Evolutionary conservation across 495 filamentous ascomycete genomes (phyloP).

Genomic region (Xylaria grammica): DNA sequence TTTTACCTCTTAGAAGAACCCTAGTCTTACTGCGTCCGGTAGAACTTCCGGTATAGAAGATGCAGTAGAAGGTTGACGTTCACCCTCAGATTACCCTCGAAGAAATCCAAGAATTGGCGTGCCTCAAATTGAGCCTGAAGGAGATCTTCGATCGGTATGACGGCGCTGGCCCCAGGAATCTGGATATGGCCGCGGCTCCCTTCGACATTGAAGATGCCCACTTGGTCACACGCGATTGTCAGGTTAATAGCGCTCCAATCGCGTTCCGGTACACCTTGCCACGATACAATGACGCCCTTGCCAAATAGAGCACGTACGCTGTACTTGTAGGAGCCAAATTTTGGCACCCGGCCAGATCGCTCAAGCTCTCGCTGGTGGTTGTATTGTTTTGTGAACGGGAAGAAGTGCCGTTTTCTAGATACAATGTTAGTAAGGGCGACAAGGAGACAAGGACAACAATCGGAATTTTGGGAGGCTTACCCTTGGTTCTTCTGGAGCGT

Average conservation of each 20-base stretch:
- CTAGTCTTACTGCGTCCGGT: slow-evolving; percentile 68
- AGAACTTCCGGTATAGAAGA: slow-evolving; percentile 98
- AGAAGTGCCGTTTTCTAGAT: slow-evolving; percentile 84
- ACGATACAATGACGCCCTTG: slow-evolving; percentile 89
- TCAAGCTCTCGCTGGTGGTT: slow-evolving; percentile 96
- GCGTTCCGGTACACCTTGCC: slow-evolving; percentile 82
- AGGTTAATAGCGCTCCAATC: slow-evolving; percentile 92
- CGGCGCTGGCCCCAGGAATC: slow-evolving; percentile 90
- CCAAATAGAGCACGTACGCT: slow-evolving; percentile 85
- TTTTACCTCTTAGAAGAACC: not conserved
- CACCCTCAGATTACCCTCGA: slow-evolving; percentile 83
- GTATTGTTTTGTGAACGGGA: slow-evolving; percentile 99
- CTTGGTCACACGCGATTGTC: slow-evolving; percentile 91
- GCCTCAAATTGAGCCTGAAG: slow-evolving; percentile 97
- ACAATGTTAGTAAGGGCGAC: slow-evolving; percentile 14
- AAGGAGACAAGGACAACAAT: too few relatives aligned
- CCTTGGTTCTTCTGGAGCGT: slow-evolving; percentile 98
- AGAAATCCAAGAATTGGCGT: slow-evolving; percentile 91
- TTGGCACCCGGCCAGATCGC: slow-evolving; percentile 86
- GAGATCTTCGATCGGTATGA: slow-evolving; percentile 90
- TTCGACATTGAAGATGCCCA: slow-evolving; percentile 93
- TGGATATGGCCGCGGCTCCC: slow-evolving; percentile 92
- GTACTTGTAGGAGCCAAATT: slow-evolving; percentile 98
- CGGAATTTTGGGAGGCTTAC: slow-evolving; percentile 38
- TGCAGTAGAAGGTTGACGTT: slow-evolving; percentile 97